Percentiles rank a stretch among this genome's conserved stretches.
phyloP scores from a whole-genome alignment of 352 stramenopile species.

The Globisporangium canariense region DNA sequence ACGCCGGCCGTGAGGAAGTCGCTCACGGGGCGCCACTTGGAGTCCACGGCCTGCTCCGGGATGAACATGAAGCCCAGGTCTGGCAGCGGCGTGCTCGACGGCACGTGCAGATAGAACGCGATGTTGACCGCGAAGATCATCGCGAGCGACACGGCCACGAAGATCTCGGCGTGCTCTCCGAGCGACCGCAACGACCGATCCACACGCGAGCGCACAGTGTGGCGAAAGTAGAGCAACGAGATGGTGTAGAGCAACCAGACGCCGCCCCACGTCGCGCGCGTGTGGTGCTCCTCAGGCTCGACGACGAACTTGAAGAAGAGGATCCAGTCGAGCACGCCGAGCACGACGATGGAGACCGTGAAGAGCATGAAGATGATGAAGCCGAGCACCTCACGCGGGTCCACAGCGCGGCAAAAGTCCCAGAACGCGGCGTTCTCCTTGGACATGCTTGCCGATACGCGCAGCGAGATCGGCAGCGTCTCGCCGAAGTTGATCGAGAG shows the following conservation, averaged over 20 bases:
- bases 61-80: slow-evolving; percentile 78
- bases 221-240: slow-evolving; percentile 46
- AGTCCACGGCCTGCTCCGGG: slow-evolving; percentile 55
- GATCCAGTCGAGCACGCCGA: slow-evolving; percentile 53
- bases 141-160: slow-evolving; percentile 54
- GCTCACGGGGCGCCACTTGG: slow-evolving; percentile 55
- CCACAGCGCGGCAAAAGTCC: slow-evolving; percentile 27
- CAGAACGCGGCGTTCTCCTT: slow-evolving; percentile 19
- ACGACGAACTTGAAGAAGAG: slow-evolving; percentile 70
- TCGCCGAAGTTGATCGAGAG: slow-evolving; percentile 22
- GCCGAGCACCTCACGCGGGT: slow-evolving; percentile 36
- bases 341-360: slow-evolving; percentile 36
- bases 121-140: slow-evolving; percentile 76
- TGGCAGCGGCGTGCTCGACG: slow-evolving; percentile 45
- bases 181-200: slow-evolving; percentile 39
- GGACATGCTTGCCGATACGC: slow-evolving; percentile 1
- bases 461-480: slow-evolving; percentile 14
- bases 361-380: slow-evolving; percentile 48
- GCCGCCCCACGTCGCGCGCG: slow-evolving; percentile 43
- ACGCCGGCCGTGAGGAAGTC: slow-evolving; percentile 62
- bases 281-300: slow-evolving; percentile 39
- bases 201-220: slow-evolving; percentile 35
- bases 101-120: slow-evolving; percentile 68
- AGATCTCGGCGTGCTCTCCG: slow-evolving; percentile 64
- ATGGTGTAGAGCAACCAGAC: slow-evolving; percentile 49